Evolutionary conservation across 768 basidiomycete species (phyloP).

Genomic region (Pulveroboletus sp.): DNA sequence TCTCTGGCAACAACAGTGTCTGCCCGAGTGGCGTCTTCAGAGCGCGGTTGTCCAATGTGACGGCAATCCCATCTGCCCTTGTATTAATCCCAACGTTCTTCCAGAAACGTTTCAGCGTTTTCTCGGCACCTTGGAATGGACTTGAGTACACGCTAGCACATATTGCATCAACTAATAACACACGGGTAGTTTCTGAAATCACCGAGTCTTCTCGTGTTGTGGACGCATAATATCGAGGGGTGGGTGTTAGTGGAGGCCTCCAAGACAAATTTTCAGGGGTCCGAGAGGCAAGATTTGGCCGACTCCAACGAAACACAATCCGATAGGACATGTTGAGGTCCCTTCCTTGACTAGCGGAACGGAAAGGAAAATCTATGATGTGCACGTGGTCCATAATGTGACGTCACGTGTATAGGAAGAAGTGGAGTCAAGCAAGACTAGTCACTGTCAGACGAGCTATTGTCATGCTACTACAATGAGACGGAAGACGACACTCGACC

Average conservation of each 20-base stretch:
- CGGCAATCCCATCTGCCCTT: conserved; percentile 45
- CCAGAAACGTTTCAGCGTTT: conserved; percentile 90
- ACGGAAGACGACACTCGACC: conserved; percentile 5
- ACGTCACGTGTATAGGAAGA: conserved; percentile 18
- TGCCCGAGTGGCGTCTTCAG: conserved; percentile 89
- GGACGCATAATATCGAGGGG: conserved; percentile 12
- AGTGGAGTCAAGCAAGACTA: neutral
- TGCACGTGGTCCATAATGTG: conserved; percentile 24
- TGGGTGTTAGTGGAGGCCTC: neutral
- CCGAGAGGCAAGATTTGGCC: conserved; percentile 1
- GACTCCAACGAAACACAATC: conserved; percentile 4
- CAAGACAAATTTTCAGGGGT: neutral
- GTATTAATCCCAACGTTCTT: conserved; percentile 77
- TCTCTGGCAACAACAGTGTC: conserved; percentile 61
- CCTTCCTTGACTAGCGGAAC: too few relatives aligned
- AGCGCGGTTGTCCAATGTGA: conserved; percentile 78
- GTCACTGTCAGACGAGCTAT: too few relatives aligned
- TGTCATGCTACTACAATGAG: conserved; percentile 12
- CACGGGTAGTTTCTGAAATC: conserved; percentile 64
- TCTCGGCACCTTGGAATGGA: conserved; percentile 65
- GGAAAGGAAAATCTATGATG: neutral
- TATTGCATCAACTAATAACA: conserved; percentile 13
- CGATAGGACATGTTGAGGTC: conserved; percentile 7
- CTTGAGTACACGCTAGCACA: neutral
- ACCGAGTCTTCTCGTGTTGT: conserved; percentile 38